phyloP scores from a whole-genome alignment of 345 rosid genomes.

The Psidium friedrichsthalianum region DNA sequence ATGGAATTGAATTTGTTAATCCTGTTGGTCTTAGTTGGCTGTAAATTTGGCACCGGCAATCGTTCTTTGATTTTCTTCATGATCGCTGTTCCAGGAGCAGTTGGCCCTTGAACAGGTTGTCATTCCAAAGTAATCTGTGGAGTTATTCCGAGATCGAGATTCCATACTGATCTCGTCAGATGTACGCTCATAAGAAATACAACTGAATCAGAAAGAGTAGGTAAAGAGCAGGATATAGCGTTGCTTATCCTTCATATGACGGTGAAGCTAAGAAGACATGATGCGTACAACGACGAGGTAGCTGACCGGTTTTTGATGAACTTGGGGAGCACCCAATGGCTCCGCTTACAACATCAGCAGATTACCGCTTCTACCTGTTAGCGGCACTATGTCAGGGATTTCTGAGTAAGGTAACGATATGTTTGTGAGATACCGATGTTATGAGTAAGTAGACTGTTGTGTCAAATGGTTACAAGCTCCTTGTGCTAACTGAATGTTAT shows the following conservation, averaged over 20 bases:
- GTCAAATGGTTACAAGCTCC: not conserved
- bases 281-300: slow-evolving; percentile 5
- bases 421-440: too few relatives aligned
- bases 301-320: slow-evolving; percentile 21
- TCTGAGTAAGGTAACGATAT: too few relatives aligned
- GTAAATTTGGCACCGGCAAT: not conserved
- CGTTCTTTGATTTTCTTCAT: not conserved
- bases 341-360: slow-evolving; percentile 17
- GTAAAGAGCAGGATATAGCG: slow-evolving; percentile 32
- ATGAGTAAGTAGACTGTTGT: not conserved
- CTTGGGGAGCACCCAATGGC: slow-evolving; percentile 22
- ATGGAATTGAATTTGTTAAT: not conserved
- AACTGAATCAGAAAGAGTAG: slow-evolving; percentile 39
- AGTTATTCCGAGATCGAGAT: slow-evolving; percentile 55
- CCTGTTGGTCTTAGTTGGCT: not conserved
- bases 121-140: slow-evolving; percentile 58
- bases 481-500: not conserved
- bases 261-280: slow-evolving; percentile 7
- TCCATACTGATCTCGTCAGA: slow-evolving; percentile 49
- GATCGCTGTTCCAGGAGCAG: slow-evolving; percentile 47
- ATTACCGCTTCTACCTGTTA: slow-evolving; percentile 52
- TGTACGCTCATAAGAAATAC: slow-evolving; percentile 49
- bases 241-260: slow-evolving; percentile 48
- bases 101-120: slow-evolving; percentile 74
- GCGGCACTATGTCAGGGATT: not conserved